Evolutionary conservation across 2,329 filamentous ascomycete species (phyloP), one percentile per base, ranked within the genome.

Genomic region (Ophiostoma piceae): DNA sequence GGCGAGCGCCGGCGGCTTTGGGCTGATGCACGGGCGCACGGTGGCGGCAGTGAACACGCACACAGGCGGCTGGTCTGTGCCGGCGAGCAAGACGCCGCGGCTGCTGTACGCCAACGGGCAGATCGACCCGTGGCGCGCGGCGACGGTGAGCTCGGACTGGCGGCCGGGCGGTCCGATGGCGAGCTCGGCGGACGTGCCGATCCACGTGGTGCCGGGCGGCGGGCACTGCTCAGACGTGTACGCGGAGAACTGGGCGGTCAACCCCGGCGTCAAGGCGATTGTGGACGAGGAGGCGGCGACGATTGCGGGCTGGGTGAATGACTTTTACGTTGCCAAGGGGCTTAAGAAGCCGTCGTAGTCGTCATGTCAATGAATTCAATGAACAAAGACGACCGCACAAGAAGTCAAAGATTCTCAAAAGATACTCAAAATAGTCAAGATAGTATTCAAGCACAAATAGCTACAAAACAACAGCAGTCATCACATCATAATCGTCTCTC

Each of bases 291-390:
- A 84, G 75, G 78, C 85, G 6, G 79, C 76, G 9, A 81, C 84
- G 76, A 81, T 88, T 72, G 80, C 79, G 70, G 75, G 74, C 39
- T 88, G 86, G 86, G 82, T 87, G 2, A 78, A 76, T 1, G 84
- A 87, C 75, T 88, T 78, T 67, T 81, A 82, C 68, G 71, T 72
- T 5, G 71, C 75, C 68, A 77, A 78, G 75, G 75, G 71, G 14
- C 22, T 73, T 1, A n/a, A 43, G 35, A 70, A 68, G 69, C 71
- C 71, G 3, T 6, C 22, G 16, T 35, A 67, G 65, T 35, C 2
- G 35, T 35, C 35, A 35, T 1, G 35, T 35, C 35, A 8, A 6
- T 2, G 4, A 8, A 5, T 1, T 35, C 35, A 5, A 35, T 35
- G 2, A 8, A 57, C 14, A 11, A 57, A 12, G n/a, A 29, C 26